phyloP scores from a whole-genome alignment of 352 stramenopile species.

The Phytophthora hybrid region DNA sequence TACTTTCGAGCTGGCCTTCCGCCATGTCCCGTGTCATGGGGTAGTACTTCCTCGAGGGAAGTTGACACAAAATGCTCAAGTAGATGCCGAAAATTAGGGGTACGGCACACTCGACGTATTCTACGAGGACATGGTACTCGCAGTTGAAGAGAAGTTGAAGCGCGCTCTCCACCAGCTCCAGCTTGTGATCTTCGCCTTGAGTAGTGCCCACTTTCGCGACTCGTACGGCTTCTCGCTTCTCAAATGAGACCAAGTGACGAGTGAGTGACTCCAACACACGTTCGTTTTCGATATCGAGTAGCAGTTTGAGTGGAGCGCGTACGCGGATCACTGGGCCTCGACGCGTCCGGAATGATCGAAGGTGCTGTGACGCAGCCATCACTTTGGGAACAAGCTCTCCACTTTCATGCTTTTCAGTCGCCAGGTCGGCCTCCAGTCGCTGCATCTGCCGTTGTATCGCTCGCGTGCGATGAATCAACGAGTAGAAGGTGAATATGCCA shows the following conservation, averaged over 20 bases:
- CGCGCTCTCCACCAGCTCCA: conserved; percentile 12
- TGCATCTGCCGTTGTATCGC: conserved; percentile 3
- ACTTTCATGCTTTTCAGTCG: not conserved
- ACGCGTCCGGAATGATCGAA: conserved; percentile 14
- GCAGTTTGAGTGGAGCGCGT: not conserved
- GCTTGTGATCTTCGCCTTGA: not conserved
- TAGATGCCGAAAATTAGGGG: conserved; percentile 31
- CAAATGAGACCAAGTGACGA: not conserved
- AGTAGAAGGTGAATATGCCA: conserved; percentile 9
- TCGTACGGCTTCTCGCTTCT: conserved; percentile 6
- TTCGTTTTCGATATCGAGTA: not conserved
- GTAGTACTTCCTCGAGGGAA: conserved; percentile 22
- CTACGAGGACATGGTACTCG: conserved; percentile 28
- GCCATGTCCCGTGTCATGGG: conserved; percentile 16
- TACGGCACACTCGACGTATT: conserved; percentile 34
- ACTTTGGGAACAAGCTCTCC: conserved; percentile 9
- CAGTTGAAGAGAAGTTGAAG: conserved; percentile 30
- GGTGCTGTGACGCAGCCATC: conserved; percentile 2
- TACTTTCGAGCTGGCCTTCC: conserved; percentile 9
- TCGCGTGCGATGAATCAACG: conserved; percentile 8
- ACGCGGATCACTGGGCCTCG: conserved; percentile 7
- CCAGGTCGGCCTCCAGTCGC: not conserved
- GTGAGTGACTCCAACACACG: not conserved
- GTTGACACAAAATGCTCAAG: conserved; percentile 13
- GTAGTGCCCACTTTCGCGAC: not conserved